Base-by-base conservation (phyloP, 345 rosid genomes). In the Viola odorata region DNA sequence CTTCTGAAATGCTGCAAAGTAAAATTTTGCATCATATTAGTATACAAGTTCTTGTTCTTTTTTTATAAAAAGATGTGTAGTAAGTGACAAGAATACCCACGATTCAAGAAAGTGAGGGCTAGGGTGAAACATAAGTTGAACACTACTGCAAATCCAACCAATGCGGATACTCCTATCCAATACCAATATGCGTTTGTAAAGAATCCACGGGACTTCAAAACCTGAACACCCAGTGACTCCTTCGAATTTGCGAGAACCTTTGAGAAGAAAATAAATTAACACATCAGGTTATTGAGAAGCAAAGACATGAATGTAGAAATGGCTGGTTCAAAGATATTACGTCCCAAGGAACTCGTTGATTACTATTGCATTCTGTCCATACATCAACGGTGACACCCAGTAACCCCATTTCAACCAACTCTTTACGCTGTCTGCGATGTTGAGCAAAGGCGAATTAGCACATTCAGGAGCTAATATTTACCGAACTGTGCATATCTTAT, bases 371-470 rank as follows among this genome's bases (percentile, higher is more conserved):
- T 77, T 83, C 52, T 91, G 96, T 53, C 81, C 91, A 47, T 91
- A 91, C 96, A 84, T 88, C 41, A 91, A 14, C 9, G 98, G 91
- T 7, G 96, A 88, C 55, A 63, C 51, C 96, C 96, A 91, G 61
- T 81, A 88, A 44, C 83, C 91, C 96, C 98, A 88, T 32, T 77
- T 79, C 98, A 94, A 86, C 98, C 96, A 88, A 61, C 78, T 84
- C 68, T 91, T 86, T 3, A 91, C 70, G 50, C 83, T 62, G 1
- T 88, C 98, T 91, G 58, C 23, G 15, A 17, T 39, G 60, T 48
- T 16, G 36, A 49, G 41, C 14, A 40, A 8, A 4, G 38, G 63
- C 57, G 6, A 37, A 12, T 13, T 5, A 36, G 53, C 42, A 32
- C 12, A 16, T 47, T 47, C 50, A 47, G 13, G 50, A 11, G 5